A percentile compares a stretch with the other conserved stretches of the same genome.
These are phyloP conservation scores for Trichosanthes truncata DNA, from an alignment of 306 rosid genomes.

Conservation along the genomic window DNA sequence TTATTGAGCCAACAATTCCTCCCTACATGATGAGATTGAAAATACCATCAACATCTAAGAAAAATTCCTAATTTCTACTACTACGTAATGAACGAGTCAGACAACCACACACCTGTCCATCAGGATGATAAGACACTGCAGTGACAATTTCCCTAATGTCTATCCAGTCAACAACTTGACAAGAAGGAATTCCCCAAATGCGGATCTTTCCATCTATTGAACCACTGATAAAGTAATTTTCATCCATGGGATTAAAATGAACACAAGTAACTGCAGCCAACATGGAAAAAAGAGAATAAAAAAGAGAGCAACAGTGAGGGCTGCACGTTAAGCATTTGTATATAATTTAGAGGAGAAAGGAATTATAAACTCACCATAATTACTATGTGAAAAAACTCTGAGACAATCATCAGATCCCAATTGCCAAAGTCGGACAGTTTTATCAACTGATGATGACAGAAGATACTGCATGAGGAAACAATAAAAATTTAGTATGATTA, in stretches of 20 bases:
- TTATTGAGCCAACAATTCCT: slow-evolving; percentile 72
- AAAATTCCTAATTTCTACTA: slow-evolving; percentile 3
- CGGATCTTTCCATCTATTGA: slow-evolving; percentile 98
- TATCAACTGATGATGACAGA: slow-evolving; percentile 78
- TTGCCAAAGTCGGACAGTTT: slow-evolving; percentile 87
- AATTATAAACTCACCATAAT: slow-evolving; percentile 54
- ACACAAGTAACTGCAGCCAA: slow-evolving; percentile 66
- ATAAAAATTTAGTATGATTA: slow-evolving; percentile 3
- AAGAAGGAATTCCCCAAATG: slow-evolving; percentile 63
- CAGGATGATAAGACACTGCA: slow-evolving; percentile 85
- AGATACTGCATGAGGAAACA: slow-evolving; percentile 47
- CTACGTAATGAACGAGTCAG: slow-evolving; percentile 15
- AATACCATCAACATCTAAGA: neutral
- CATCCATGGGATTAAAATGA: slow-evolving; percentile 90
- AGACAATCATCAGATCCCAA: slow-evolving; percentile 60
- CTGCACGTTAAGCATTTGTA: neutral
- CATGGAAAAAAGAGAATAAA: slow-evolving; percentile 16
- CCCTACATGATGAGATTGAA: slow-evolving; percentile 41
- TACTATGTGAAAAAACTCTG: slow-evolving; percentile 75
- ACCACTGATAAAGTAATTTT: slow-evolving; percentile 86
- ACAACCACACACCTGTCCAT: slow-evolving; percentile 64
- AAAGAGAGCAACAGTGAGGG: slow-evolving; percentile 4
- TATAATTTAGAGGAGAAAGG: neutral
- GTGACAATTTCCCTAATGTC: slow-evolving; percentile 71
- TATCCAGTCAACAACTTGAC: slow-evolving; percentile 86